Base-by-base conservation (phyloP, 2,329 filamentous ascomycete species). In the Colletotrichum scovillei region DNA sequence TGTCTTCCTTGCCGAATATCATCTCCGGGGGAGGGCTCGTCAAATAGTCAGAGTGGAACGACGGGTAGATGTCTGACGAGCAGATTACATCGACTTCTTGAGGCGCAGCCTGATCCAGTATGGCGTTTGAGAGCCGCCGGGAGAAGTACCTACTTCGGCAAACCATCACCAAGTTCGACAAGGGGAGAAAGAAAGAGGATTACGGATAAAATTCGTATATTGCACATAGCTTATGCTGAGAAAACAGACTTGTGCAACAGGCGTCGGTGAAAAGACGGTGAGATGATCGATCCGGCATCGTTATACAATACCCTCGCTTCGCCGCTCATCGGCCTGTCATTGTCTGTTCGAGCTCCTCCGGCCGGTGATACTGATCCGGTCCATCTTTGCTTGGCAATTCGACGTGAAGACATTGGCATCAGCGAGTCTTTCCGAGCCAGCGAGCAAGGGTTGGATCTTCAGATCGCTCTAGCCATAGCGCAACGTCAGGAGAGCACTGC, bases 1-100 rank as follows among this genome's bases (percentile, higher is more conserved):
- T 64, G 30, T 28, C 55, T 28, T 32, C 42, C 46, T 52, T 70
- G 68, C 30, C 14, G 53, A 64, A 60, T n/a, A 72, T 64, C 69
- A 69, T 72, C 66, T 72, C 69, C 65, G 30, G 66, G 59, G 66
- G 30, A 9, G 38, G 58, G 42, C 22, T 62, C 63, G 55, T 66
- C 52, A 24, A 58, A 32, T 71, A 35, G 46, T 32, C 46, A 67
- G 46, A 46, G 46, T 62, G 55, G 49, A 49, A 60, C 35, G 24
- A 16, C 63, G 53, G 35, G 46, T 52, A 53, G 59, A 53, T 63
- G 62, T 35, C 46, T 56, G 32, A 58, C n/a, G 46, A 56, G 64
- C 46, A 67, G 63, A 66, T 52, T 49, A 57, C 46, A 24, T 60
- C 32, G 63, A 55, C 63, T 60, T 46, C 53, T 66, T 12, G 38